Evolutionary conservation across 257 asterid genomes (phyloP), one percentile per base, ranked within the genome.

Genomic region (Nicotiana undulata): DNA sequence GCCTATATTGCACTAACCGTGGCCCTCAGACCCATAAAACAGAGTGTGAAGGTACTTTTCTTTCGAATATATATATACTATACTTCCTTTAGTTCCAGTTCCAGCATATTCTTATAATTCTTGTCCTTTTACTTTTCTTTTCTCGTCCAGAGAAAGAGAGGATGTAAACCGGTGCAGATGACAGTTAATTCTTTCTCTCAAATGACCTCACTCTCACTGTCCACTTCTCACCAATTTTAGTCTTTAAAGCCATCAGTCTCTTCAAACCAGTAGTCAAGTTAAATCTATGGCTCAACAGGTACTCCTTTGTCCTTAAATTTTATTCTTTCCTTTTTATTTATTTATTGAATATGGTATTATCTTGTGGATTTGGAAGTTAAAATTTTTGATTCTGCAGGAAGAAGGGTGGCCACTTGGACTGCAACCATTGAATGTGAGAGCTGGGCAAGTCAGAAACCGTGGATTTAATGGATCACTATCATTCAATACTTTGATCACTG

Each of bases 361-460:
- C 49, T 40, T 40, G 49, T 40, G 12, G 49, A 40, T 40, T 40
- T 66, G 75, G 28, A 66, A 32, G 28, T 26, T 5, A 9, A 18
- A 3, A 18, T 7, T 65, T 37, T 37, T 77, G 67, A 37, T 59
- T 37, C 24, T 10, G 85, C 88, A 92, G 93, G 93, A 91, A 89
- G 94, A 86, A 82, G 95, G 97, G 9, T 92, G 95, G 96, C 97
- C 97, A 61, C 82, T 92, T 85, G 97, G 97, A 80, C 88, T 92
- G 63, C 92, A 89, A 20, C 95, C 97, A 64, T 31, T 90, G 79
- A 86, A 89, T 85, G 82, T 84, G 20, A 85, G 93, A 40, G 49
- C 12, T 40, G 49, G 49, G 49, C 49, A 40, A 82, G 91, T 60
- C 79, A 91, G 92, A 70, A 72, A 52, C 89, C 7, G 80, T 61